A percentile compares a stretch with the other conserved stretches of the same genome.
Conservation (phyloP, 108 stramenopile genomes). For the Hondaea fermentalgiana region DNA sequence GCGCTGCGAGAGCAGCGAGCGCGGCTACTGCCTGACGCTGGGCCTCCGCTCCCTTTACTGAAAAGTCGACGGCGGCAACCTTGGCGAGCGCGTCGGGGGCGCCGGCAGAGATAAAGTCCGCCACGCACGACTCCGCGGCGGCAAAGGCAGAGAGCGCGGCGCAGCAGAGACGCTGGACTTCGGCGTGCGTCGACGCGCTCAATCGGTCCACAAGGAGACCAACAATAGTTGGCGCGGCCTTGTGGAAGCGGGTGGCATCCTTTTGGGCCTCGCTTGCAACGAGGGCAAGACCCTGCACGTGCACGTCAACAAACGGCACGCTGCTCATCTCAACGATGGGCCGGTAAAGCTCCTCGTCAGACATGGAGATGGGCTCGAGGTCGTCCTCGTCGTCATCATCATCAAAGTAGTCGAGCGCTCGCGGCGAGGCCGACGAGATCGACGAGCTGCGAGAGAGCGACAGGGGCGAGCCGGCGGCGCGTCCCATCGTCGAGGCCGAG, state of each 20-base stretch:
- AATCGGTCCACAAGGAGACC: not conserved
- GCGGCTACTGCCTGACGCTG: not conserved
- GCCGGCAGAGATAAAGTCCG: not conserved
- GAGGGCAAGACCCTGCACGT: slow-evolving; percentile 2
- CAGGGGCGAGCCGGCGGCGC: not conserved
- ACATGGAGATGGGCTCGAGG: not conserved
- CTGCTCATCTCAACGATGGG: not conserved
- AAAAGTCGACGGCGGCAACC: not conserved
- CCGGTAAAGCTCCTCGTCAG: not conserved
- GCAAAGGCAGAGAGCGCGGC: not conserved
- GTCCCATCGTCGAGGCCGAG: not conserved
- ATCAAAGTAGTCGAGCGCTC: not conserved
- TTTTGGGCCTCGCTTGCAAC: not conserved
- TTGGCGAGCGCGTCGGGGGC: not conserved
- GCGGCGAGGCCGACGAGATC: not conserved
- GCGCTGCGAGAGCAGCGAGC: not conserved
- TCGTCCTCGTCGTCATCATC: not conserved
- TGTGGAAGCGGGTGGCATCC: not conserved
- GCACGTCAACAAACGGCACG: not conserved
- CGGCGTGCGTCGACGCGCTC: not conserved
- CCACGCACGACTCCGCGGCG: not conserved
- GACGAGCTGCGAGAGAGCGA: not conserved
- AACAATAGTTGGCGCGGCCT: not conserved
- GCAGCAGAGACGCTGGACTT: not conserved
- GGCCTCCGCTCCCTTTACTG: not conserved